Conservation (phyloP, 805 yeast genomes). For the Hemisphaericaspora nanyangensis region DNA sequence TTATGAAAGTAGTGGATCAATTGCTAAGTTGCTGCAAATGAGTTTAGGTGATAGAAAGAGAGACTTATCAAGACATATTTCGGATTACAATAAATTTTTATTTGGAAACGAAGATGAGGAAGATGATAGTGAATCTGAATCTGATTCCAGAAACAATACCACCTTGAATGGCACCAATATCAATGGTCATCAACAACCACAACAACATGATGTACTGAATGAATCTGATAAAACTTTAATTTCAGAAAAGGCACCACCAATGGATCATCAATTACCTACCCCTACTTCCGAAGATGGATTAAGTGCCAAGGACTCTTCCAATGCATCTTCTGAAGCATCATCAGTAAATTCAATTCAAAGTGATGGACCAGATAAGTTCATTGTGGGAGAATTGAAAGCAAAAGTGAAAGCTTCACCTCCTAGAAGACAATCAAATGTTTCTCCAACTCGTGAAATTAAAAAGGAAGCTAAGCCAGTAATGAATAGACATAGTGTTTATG, state of each 20-base stretch:
- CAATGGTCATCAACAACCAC: not conserved
- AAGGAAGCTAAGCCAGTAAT: not conserved
- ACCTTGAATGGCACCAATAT: too few species aligned
- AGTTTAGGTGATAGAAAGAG: slow-evolving; percentile 8
- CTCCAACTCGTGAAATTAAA: not conserved
- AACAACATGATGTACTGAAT: not conserved
- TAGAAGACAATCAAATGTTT: not conserved
- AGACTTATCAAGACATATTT: slow-evolving; percentile 17
- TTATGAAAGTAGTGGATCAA: not conserved
- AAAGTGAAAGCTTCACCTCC: not conserved
- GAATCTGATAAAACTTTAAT: not conserved
- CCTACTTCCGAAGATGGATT: slow-evolving; percentile 2
- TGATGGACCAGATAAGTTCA: slow-evolving; percentile 10
- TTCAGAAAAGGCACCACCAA: not conserved
- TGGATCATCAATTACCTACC: slow-evolving; percentile 3
- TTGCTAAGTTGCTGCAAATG: not conserved
- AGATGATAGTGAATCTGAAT: slow-evolving; percentile 7
- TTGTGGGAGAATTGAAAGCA: slow-evolving; percentile 3
- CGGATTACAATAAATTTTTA: slow-evolving; percentile 23
- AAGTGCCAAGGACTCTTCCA: slow-evolving; percentile 5
- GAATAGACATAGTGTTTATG: not conserved
- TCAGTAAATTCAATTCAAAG: slow-evolving; percentile 28
- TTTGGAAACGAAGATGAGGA: slow-evolving; percentile 16
- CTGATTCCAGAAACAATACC: too few species aligned
- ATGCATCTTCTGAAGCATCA: slow-evolving; percentile 15